A percentile compares a stretch with the other conserved stretches of the same genome.
Evolutionary conservation across 2,329 filamentous ascomycete genomes (phyloP).

Genomic region (Gaeumannomyces sp.): DNA sequence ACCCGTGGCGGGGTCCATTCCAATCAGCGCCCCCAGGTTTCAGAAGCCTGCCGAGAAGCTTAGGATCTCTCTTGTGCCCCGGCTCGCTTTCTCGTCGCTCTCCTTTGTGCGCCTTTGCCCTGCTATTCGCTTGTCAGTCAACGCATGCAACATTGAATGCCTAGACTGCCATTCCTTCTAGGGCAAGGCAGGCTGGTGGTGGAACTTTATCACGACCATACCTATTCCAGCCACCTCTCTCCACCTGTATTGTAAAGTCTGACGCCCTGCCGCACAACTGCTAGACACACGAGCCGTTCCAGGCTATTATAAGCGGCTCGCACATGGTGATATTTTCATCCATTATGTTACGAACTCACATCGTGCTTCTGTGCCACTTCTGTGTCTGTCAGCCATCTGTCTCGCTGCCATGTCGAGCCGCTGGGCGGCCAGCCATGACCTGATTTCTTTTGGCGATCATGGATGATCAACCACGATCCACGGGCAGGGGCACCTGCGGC

Average conservation of each 20-base stretch:
- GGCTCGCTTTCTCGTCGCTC: not conserved
- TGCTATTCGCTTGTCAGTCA: not conserved
- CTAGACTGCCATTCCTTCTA: no score
- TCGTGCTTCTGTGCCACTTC: not conserved
- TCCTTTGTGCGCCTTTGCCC: not conserved
- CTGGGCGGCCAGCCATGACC: not conserved
- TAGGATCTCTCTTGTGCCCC: not conserved
- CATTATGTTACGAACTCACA: no score
- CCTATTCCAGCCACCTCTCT: no score
- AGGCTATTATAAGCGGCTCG: not conserved
- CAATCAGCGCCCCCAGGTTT: conserved; percentile 9
- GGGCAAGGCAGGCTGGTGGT: no score
- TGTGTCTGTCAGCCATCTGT: not conserved
- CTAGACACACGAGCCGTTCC: not conserved
- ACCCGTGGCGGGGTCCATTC: conserved; percentile 7
- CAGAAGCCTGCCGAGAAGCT: conserved; percentile 1
- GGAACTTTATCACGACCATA: no score
- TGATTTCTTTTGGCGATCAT: conserved; percentile 1
- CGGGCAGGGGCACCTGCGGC: not conserved
- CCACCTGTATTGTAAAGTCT: no score
- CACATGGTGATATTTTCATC: no score
- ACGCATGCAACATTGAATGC: no score
- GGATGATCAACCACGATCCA: conserved; percentile 1
- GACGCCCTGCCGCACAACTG: not conserved
- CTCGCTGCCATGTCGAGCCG: no score